Percentiles rank a stretch among this genome's conserved stretches.
Conservation (phyloP, 352 stramenopile species). For the Pythium brachiatum region DNA sequence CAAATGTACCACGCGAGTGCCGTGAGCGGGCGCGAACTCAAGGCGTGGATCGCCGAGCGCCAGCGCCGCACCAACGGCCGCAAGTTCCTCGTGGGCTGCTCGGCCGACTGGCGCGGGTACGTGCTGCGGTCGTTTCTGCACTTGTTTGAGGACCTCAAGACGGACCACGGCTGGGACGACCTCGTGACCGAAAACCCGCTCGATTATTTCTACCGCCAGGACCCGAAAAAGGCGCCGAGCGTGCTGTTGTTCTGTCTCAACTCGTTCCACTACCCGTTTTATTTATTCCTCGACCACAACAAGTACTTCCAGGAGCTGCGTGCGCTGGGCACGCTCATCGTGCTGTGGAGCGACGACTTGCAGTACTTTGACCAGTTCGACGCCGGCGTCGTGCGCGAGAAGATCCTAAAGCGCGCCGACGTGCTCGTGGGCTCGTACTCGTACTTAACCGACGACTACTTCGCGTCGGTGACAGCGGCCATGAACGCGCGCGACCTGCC, state of each 20-base stretch:
- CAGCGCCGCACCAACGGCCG: conserved; percentile 62
- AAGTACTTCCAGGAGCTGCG: conserved; percentile 70
- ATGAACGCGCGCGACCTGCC: conserved; percentile 63
- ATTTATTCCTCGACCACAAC: conserved; percentile 58
- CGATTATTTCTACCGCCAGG: conserved; percentile 60
- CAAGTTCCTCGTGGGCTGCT: conserved; percentile 72
- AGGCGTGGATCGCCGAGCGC: conserved; percentile 61
- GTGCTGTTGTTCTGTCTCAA: conserved; percentile 80
- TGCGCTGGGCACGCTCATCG: conserved; percentile 58
- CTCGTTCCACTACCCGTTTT: conserved; percentile 64
- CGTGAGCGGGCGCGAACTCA: conserved; percentile 44
- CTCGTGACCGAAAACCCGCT: conserved; percentile 53
- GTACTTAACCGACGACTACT: conserved; percentile 81
- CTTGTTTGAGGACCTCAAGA: conserved; percentile 67
- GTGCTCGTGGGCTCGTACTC: conserved; percentile 72
- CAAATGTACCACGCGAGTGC: conserved; percentile 45
- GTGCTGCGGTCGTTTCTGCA: conserved; percentile 64
- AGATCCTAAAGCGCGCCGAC: conserved; percentile 63
- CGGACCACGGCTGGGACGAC: conserved; percentile 60
- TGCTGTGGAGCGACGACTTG: conserved; percentile 78
- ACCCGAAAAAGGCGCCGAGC: conserved; percentile 57
- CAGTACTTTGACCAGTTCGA: conserved; percentile 82
- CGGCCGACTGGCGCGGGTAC: conserved; percentile 55
- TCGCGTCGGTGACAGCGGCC: conserved; percentile 43
- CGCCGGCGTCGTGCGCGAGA: conserved; percentile 48